Conservation (phyloP, 495 filamentous ascomycete genomes). For the Hypomontagnella submonticulosa region DNA sequence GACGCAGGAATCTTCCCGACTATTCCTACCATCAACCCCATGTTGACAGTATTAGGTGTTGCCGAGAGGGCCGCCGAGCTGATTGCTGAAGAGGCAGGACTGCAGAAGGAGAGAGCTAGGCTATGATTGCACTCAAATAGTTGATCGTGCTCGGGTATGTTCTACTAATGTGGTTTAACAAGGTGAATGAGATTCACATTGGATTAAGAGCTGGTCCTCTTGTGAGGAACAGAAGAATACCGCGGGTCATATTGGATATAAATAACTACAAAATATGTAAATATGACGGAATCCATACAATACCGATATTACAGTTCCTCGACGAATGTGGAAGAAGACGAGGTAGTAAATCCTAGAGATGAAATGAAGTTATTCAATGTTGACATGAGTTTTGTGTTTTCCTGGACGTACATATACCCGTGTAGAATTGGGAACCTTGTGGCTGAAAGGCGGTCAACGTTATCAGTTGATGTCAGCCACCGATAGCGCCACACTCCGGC, state of each 20-base stretch:
- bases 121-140: constrained; percentile 32
- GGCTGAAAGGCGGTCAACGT: constrained; percentile 37
- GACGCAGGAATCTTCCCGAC: constrained; percentile 71
- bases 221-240: no score
- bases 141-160: background rate
- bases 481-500: constrained; percentile 21
- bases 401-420: background rate
- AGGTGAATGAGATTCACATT: background rate
- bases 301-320: no score
- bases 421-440: background rate
- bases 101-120: constrained; percentile 39
- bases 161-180: constrained; percentile 4
- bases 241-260: no score
- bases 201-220: no score
- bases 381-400: no score
- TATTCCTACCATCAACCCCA: constrained; percentile 69
- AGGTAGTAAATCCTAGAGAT: no score
- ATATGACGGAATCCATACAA: no score
- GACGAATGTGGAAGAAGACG: no score
- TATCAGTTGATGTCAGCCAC: constrained; percentile 7
- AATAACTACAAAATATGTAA: no score
- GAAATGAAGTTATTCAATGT: background rate
- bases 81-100: constrained; percentile 58
- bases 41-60: constrained; percentile 72
- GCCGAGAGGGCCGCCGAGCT: constrained; percentile 72